A percentile compares a stretch with the other conserved stretches of the same genome.
Evolutionary conservation across 257 asterid species (phyloP).

Genomic region (Solanum okadae): DNA sequence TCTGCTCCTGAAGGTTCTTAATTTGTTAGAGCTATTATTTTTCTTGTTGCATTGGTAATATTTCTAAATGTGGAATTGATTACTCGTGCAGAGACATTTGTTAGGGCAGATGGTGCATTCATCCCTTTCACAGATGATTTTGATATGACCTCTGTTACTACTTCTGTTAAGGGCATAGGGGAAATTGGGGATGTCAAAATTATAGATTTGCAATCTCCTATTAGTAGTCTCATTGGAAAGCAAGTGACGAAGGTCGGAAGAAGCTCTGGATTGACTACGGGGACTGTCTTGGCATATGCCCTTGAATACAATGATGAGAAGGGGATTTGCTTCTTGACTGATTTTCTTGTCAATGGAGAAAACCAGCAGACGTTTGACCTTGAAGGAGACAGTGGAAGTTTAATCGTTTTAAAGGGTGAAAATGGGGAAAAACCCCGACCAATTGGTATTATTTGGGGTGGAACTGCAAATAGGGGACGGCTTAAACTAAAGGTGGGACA

Average conservation of each 20-base stretch:
- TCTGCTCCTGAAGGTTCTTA: background rate
- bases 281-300: conserved; percentile 91
- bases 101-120: conserved; percentile 96
- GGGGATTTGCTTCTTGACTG: conserved; percentile 87
- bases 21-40: background rate
- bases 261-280: conserved; percentile 92
- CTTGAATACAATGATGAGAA: conserved; percentile 93
- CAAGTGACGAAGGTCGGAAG: conserved; percentile 93
- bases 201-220: conserved; percentile 90
- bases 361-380: conserved; percentile 92
- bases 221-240: conserved; percentile 68
- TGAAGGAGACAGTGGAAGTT: conserved; percentile 99
- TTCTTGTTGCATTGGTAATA: background rate
- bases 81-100: conserved; percentile 74
- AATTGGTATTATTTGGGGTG: conserved; percentile 99
- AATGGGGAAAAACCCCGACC: conserved; percentile 69
- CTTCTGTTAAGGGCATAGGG: conserved; percentile 79
- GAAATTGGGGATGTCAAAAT: conserved; percentile 64
- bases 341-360: conserved; percentile 95
- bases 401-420: conserved; percentile 58
- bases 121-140: conserved; percentile 89
- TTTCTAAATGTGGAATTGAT: background rate
- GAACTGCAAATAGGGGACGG: conserved; percentile 95
- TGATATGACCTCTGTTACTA: conserved; percentile 57
- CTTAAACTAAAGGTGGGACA: conserved; percentile 79